Base-by-base conservation (phyloP, 1,284 basidiomycete species). In the Neonothopanus nambi region DNA sequence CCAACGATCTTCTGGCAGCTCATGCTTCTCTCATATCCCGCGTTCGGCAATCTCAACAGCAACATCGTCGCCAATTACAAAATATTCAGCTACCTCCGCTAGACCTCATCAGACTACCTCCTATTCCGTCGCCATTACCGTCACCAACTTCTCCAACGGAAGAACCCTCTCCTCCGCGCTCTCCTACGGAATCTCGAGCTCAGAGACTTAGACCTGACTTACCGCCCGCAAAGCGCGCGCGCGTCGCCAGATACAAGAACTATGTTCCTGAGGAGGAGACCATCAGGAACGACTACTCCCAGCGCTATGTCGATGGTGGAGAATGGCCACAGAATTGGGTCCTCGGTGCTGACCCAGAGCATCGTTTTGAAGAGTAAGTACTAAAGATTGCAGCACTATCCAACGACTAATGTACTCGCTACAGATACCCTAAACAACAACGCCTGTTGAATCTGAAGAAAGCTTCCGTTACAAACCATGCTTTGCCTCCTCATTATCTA, bases 321-420 rank as follows among this genome's bases (percentile, higher is more conserved):
- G 87, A 92, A 60, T 92, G 92, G 84, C 92, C 93, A 1, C 92
- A 95, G 68, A 87, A 96, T 65, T 92, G 87, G 82, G 89, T 98
- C 13, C 74, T 93, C 5, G 93, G 93, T 24, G 90, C 91, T 2
- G 88, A 88, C 57, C 87, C 89, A 15, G 87, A 91, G 39, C 84
- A 85, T 56, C 83, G 96, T 5, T 98, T 98, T 63, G 88, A 91
- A 74, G 96, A 99, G 93, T 97, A 64, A 24, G n/a, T 57, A 50
- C 54, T 20, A 36, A 21, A 35, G 26, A 21, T n/a, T 43, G 49
- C 30, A 26, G 38, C 33, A 15, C 28, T 30, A 49, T 44, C n/a
- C 3, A 21, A 30, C n/a, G 45, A 41, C 26, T 28, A 48, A 50
- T 57, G 43, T 21, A 44, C 45, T 35, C 6, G 42, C 33, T 15